A percentile compares a stretch with the other conserved stretches of the same genome.
Evolutionary conservation across 1,139 yeast genomes (phyloP).

Genomic region (Yamadazyma sp.): DNA sequence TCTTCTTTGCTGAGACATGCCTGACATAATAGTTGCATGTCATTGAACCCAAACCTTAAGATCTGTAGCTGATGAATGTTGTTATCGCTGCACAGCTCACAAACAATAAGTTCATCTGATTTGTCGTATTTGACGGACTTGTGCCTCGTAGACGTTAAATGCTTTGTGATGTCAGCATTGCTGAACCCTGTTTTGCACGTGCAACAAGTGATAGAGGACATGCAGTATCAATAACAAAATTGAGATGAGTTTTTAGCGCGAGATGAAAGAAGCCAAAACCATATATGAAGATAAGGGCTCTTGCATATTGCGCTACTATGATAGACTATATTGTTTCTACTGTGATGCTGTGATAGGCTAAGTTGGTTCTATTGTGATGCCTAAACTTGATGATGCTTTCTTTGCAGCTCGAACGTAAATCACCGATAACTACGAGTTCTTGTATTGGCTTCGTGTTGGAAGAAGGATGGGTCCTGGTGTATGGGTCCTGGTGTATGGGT

Average conservation of each 20-base stretch:
- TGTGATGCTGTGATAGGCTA: too few species aligned
- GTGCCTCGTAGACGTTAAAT: conserved; percentile 55
- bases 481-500: too few species aligned
- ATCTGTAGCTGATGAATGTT: conserved; percentile 56
- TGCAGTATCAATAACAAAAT: neutral
- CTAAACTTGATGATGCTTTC: too few species aligned
- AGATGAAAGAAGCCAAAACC: conserved; percentile 1
- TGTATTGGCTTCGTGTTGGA: too few species aligned
- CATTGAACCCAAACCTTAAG: conserved; percentile 55
- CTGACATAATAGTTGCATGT: conserved; percentile 52
- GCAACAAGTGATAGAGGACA: conserved; percentile 13
- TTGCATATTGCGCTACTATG: too few species aligned
- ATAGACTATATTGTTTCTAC: too few species aligned
- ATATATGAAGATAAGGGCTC: conserved; percentile 2
- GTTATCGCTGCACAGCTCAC: conserved; percentile 57
- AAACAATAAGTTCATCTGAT: conserved; percentile 44
- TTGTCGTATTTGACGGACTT: conserved; percentile 38
- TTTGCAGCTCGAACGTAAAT: too few species aligned
- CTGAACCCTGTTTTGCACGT: conserved; percentile 13
- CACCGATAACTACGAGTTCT: too few species aligned
- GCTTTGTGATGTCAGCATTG: conserved; percentile 33
- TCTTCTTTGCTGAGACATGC: conserved; percentile 45
- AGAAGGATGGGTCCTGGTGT: too few species aligned
- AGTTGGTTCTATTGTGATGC: too few species aligned
- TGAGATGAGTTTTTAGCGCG: conserved; percentile 1